Percentiles rank a stretch among this genome's conserved stretches.
phyloP scores from a whole-genome alignment of 129 eudicot genomes.

The Calendula officinalis region DNA sequence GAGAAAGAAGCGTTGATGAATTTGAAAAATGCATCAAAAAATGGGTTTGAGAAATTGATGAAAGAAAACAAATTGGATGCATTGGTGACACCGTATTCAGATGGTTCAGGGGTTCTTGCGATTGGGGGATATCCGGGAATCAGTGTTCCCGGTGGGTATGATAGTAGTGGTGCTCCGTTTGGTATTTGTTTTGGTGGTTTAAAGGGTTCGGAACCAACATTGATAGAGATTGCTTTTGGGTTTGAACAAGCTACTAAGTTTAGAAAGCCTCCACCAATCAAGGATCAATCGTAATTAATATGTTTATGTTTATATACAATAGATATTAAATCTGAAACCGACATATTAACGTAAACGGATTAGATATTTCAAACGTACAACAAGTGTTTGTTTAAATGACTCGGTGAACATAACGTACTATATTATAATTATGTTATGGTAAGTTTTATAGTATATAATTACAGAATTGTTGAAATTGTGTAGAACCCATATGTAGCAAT shows the following conservation, averaged over 20 bases:
- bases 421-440: no score
- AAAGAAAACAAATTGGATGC: conserved; percentile 57
- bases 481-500: conserved; percentile 67
- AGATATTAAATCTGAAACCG: no score
- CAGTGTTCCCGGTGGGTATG: conserved; percentile 69
- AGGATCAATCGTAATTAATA: conserved; percentile 7
- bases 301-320: neutral
- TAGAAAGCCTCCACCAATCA: conserved; percentile 51
- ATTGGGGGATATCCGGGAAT: conserved; percentile 82
- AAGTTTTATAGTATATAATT: no score
- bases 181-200: conserved; percentile 76
- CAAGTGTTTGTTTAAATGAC: conserved; percentile 15
- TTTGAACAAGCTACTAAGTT: conserved; percentile 63
- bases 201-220: conserved; percentile 56
- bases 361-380: neutral
- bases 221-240: conserved; percentile 74
- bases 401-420: conserved; percentile 14
- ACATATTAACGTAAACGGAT: no score
- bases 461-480: conserved; percentile 24
- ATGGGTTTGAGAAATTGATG: conserved; percentile 75
- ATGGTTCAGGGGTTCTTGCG: conserved; percentile 39
- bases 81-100: conserved; percentile 42
- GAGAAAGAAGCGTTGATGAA: conserved; percentile 39
- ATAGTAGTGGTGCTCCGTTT: conserved; percentile 47
- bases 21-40: conserved; percentile 31